A percentile compares a stretch with the other conserved stretches of the same genome.
Conservation (phyloP, 2,329 filamentous ascomycete species). For the Sclerotinia trifoliorum region DNA sequence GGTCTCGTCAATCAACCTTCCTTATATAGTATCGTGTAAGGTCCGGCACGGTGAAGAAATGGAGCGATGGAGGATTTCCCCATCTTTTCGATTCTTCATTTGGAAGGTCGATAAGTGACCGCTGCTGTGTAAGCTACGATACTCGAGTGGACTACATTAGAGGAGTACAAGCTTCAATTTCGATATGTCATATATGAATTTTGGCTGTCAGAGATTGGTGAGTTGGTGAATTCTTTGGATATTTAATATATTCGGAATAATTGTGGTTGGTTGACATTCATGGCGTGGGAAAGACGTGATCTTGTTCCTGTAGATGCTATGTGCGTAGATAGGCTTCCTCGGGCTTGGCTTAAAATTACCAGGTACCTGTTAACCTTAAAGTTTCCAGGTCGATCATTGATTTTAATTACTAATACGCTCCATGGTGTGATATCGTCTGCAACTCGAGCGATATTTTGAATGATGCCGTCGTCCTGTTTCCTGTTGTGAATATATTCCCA, state of each 20-base stretch:
- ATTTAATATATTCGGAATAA: not conserved
- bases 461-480: not conserved
- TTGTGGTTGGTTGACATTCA: not conserved
- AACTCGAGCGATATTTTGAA: not conserved
- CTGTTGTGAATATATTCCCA: no score
- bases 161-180: not conserved
- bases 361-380: no score
- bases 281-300: no score
- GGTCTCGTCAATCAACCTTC: conserved; percentile 15
- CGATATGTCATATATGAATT: not conserved
- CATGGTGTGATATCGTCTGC: no score
- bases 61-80: not conserved
- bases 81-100: conserved; percentile 6
- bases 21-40: conserved; percentile 12
- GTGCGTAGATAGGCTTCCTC: no score
- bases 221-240: not conserved
- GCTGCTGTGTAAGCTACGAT: not conserved
- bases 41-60: conserved; percentile 11
- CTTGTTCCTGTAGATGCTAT: no score
- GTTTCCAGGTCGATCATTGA: no score
- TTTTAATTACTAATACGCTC: no score
- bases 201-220: not conserved
- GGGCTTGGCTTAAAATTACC: no score
- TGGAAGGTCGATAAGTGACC: conserved; percentile 1
- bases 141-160: not conserved